Conservation (phyloP, 192 early-diverging fungal genomes). For the Funneliformis mosseae region DNA sequence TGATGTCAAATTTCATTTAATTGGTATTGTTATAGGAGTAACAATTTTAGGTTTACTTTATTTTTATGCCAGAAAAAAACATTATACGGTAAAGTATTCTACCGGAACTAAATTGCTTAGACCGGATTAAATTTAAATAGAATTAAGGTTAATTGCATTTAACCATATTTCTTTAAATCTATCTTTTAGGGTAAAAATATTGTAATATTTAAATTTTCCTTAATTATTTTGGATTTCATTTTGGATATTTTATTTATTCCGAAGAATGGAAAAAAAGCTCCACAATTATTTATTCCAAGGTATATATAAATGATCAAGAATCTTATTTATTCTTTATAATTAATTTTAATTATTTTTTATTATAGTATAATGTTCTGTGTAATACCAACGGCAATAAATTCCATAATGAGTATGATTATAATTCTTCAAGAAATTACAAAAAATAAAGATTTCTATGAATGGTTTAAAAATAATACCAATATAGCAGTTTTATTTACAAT, state of each 20-base stretch:
- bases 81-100: background rate
- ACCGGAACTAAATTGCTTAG: too few species aligned
- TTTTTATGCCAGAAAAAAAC: background rate
- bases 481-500: background rate
- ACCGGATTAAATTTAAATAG: too few species aligned
- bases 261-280: background rate
- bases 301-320: background rate
- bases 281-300: slow-evolving; percentile 10
- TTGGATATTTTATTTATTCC: background rate
- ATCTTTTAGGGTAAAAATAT: background rate
- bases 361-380: background rate
- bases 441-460: background rate
- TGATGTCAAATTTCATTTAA: background rate
- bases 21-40: background rate
- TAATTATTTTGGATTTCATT: background rate
- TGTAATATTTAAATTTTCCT: background rate
- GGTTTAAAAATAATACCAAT: background rate
- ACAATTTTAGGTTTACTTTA: background rate
- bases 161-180: background rate
- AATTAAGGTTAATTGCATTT: too few species aligned
- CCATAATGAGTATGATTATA: background rate
- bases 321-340: background rate
- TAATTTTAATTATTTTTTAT: background rate
- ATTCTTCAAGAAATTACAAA: background rate
- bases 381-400: background rate